These are phyloP conservation scores for Ganoderma meredithae DNA, from an alignment of 1,284 basidiomycete species.

Conservation along the genomic window DNA sequence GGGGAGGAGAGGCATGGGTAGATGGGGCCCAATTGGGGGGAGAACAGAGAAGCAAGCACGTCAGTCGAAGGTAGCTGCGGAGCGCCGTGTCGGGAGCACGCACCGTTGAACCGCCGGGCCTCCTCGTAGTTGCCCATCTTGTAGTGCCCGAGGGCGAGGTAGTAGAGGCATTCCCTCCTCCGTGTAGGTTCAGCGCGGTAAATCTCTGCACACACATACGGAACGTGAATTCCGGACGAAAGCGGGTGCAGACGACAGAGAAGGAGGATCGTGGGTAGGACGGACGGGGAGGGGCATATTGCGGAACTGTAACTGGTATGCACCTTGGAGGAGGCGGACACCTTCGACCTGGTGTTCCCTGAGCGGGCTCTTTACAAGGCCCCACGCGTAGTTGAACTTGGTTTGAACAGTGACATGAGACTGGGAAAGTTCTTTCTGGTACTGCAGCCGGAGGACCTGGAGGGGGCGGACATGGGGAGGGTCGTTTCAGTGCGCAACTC, in stretches of 20 bases:
- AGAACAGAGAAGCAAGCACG: background rate
- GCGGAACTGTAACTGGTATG: conserved; percentile 32
- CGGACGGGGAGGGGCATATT: background rate
- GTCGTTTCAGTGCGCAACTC: conserved; percentile 7
- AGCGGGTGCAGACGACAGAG: background rate
- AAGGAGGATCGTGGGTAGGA: background rate
- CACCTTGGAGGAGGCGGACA: conserved; percentile 91
- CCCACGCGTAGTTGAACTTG: conserved; percentile 99
- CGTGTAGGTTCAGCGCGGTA: conserved; percentile 90
- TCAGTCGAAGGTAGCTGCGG: background rate
- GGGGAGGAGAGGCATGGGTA: background rate
- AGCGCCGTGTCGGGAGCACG: conserved; percentile 37
- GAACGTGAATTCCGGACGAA: background rate
- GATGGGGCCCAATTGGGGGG: background rate
- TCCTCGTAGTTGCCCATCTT: conserved; percentile 97
- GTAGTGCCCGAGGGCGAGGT: conserved; percentile 95
- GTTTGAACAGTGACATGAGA: conserved; percentile 94
- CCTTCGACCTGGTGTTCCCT: conserved; percentile 90
- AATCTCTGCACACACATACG: conserved; percentile 69
- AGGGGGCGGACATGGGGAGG: background rate
- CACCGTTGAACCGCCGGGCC: conserved; percentile 93
- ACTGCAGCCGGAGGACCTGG: conserved; percentile 86
- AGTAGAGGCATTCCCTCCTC: conserved; percentile 96
- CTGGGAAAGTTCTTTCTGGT: conserved; percentile 86
- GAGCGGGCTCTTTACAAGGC: conserved; percentile 88